Base-by-base conservation (phyloP, 495 filamentous ascomycete species). In the Hyaloscypha finlandica region DNA sequence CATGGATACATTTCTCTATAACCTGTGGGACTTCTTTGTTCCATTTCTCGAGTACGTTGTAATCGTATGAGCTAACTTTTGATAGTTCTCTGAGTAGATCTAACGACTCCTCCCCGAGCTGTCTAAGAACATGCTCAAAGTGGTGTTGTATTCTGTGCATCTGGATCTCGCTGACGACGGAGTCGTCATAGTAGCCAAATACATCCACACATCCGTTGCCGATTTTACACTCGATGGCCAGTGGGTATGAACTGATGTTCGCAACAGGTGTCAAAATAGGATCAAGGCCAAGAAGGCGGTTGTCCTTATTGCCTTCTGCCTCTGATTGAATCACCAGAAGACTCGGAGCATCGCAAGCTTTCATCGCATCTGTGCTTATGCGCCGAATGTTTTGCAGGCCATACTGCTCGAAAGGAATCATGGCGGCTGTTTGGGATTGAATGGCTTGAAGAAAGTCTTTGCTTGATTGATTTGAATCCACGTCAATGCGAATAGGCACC, bases 331-430 rank as follows among this genome's bases (percentile, higher is more conserved):
- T 57, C 16, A 62, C 65, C 16, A 67, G 6, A 14, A 82, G 65
- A 29, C 82, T 89, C 16, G 83, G 79, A 56, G 89, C 81, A 63
- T 89, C 87, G 65, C 87, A 90, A 25, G 89, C 90, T 64, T 85
- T 77, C 32, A 83, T 78, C 3, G 89, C 85, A 68, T 91, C 89
- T 0, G 78, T 70, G 71, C 84, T 86, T 42, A 91, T 78, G 29
- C 81, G 80, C 61, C 85, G 80, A 66, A 93, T 92, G 64, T 89
- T 82, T 74, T 90, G 88, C 73, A 93, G 80, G 8, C 90, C 90
- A 73, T 85, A 81, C 59, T 91, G 88, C 74, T 93, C 85, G 72
- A 88, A 86, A 0, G 85, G 81, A 9, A 87, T 85, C 2, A 83
- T 81, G 0, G 76, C 76, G 29, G 85, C 71, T 25, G 83, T 78